Base-by-base conservation (phyloP, 2,329 filamentous ascomycete genomes). In the Sporothrix euskadiensis region DNA sequence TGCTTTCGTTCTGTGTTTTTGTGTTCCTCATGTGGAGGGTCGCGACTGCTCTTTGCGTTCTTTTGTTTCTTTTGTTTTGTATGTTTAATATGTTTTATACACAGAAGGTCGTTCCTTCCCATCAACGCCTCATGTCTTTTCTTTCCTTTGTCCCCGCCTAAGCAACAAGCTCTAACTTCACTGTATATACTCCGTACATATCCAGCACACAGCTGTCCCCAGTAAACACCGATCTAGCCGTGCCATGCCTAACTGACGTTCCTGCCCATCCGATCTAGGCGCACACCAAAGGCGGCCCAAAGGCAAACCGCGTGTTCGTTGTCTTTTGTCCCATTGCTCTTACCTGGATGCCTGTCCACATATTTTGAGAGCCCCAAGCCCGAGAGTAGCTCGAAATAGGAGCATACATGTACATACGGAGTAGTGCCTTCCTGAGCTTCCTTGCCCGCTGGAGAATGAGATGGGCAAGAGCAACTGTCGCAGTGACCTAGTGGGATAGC, bases 71-170 rank as follows among this genome's bases (percentile, higher is more conserved):
- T 16, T 19, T 26, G 8, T 44, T 66, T 49, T 30, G 54, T 26
- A 26, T 26, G 26, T 26, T 26, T 26, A 1, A 2, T 26, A 26
- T 26, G 26, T 26, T 26, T 26, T 26, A 2, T 26, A 26, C 26
- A 26, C 26, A 26, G 26, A 1, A 14, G 22, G 26, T 22, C 8
- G 30, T 41, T 41, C 66, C 19, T 69, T 54, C 66, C 19, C 30
- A 26, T 69, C 19, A 49, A 49, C 22, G 63, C 41, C 39, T 1
- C 35, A 63, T 32, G 61, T 49, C 41, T 19, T n/a, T n/a, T 49
- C 65, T 30, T 32, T 52, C 19, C 44, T 69, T 69, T 69, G 65
- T 69, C 41, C 44, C 35, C 63, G 39, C 63, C 63, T 68, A 30
- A 68, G 63, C 63, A 49, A 30, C 63, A 26, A 26, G 26, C 12